Base-by-base conservation (phyloP, 2,329 filamentous ascomycete species). In the Pyrenophora teres region DNA sequence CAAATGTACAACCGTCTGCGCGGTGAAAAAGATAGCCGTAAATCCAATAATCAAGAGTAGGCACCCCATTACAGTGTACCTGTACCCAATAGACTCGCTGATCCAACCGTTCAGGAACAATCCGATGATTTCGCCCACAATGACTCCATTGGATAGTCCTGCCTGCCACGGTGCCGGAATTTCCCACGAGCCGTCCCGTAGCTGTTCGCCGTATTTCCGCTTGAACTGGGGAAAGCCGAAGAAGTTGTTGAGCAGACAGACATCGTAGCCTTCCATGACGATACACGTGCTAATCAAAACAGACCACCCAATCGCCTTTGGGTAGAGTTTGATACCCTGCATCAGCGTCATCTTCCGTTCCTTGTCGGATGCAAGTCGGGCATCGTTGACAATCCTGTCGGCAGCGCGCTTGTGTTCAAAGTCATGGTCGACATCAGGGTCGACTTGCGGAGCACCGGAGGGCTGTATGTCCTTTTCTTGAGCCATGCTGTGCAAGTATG, bases 221-320 rank as follows among this genome's bases (percentile, higher is more conserved):
- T 80, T 78, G 71, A 80, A 80, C 16, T 74, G 69, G 8, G 76
- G 75, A 51, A 78, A 77, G 23, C 69, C 77, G 55, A 84, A 92
- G 68, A 94, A 91, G 74, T 92, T 92, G 77, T 87, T 90, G 64
- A 94, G 84, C 46, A 95, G 78, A 65, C 84, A 87, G 52, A 94
- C 80, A 69, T 96, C 90, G 76, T 92, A 95, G 30, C 90, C 91
- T 74, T 96, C 91, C 92, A 96, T 96, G 65, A 84, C 85, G 67
- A 96, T 94, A 70, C 89, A 92, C 0, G 90, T 93, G n/a, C 88
- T 93, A 73, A 96, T 92, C 52, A 95, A 78, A 43, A 96, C 67
- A 63, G 87, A 90, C 90, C 90, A 96, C 18, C 78, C 82, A 50
- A 95, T 87, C 18, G 92, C 92, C 77, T 95, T 93, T 52, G 90